Percentiles rank a stretch among this genome's conserved stretches.
phyloP scores from a whole-genome alignment of 345 rosid species.

The Moringa oleifera region DNA sequence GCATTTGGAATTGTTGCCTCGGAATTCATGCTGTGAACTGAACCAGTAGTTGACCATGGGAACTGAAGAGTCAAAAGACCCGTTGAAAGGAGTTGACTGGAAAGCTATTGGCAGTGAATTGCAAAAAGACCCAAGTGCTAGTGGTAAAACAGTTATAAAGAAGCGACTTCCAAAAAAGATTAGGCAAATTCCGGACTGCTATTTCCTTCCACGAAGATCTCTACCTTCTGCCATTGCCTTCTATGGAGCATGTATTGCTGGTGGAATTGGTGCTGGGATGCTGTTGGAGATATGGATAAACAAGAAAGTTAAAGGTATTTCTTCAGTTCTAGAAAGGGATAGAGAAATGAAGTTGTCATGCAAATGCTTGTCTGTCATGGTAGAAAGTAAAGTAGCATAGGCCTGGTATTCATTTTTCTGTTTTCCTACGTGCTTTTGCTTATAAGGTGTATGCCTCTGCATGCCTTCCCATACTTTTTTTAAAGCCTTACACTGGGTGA shows the following conservation, averaged over 20 bases:
- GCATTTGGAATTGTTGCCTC: neutral
- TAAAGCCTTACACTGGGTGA: no score
- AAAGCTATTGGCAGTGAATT: constrained; percentile 53
- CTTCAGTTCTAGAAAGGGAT: no score
- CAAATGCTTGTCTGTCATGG: no score
- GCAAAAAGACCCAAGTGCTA: constrained; percentile 58
- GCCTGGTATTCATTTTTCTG: no score
- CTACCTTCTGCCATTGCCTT: constrained; percentile 53
- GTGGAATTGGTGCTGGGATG: constrained; percentile 92
- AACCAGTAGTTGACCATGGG: constrained; percentile 35
- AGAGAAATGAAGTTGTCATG: no score
- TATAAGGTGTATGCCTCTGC: no score
- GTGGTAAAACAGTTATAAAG: constrained; percentile 42
- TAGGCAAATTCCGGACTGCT: constrained; percentile 81
- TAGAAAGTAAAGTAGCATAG: no score
- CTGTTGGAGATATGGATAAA: constrained; percentile 80
- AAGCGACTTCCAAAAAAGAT: constrained; percentile 75
- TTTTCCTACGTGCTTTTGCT: no score
- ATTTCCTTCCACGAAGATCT: constrained; percentile 78
- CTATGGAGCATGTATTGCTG: constrained; percentile 75
- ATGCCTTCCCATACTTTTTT: no score
- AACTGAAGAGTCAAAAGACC: constrained; percentile 59
- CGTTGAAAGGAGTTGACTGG: constrained; percentile 92
- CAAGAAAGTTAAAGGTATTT: constrained; percentile 70
- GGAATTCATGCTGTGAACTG: constrained; percentile 2